Evolutionary conservation across 1,139 yeast genomes (phyloP).

Genomic region (Saccharomyces hybrid): DNA sequence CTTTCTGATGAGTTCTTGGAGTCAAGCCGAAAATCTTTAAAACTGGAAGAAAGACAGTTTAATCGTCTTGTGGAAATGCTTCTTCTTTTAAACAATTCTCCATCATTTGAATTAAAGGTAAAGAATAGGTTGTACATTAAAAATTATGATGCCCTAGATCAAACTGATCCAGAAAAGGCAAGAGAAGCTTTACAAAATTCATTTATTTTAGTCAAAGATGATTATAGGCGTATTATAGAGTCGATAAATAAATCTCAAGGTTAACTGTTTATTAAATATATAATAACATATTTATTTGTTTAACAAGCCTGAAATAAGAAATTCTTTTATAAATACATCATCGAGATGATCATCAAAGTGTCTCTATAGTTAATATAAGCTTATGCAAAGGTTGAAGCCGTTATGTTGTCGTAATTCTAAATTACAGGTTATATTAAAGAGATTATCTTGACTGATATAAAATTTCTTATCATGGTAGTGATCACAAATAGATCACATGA

Average conservation of each 20-base stretch:
- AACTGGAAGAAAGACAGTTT: slow-evolving; percentile 74
- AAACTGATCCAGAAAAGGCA: slow-evolving; percentile 51
- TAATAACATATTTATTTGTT: no score
- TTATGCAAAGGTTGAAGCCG: no score
- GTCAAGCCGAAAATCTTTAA: slow-evolving; percentile 35
- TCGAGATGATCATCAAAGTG: no score
- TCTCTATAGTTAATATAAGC: no score
- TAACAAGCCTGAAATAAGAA: no score
- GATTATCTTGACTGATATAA: no score
- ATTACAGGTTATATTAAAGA: no score
- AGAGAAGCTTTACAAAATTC: slow-evolving; percentile 72
- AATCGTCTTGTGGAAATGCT: slow-evolving; percentile 72
- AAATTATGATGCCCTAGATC: slow-evolving; percentile 69
- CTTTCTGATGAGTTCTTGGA: slow-evolving; percentile 38
- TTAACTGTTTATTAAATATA: background rate
- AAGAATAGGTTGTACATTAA: slow-evolving; percentile 68
- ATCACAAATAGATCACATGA: no score
- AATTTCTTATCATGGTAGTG: no score
- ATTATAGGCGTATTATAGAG: slow-evolving; percentile 43
- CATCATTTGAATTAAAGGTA: slow-evolving; percentile 45
- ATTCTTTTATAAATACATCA: no score
- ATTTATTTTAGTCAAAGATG: slow-evolving; percentile 58
- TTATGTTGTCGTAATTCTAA: no score
- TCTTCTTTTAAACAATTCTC: slow-evolving; percentile 39
- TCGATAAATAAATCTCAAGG: background rate